phyloP scores from a whole-genome alignment of 2,329 filamentous ascomycete genomes.

The Exophiala calicioides region DNA sequence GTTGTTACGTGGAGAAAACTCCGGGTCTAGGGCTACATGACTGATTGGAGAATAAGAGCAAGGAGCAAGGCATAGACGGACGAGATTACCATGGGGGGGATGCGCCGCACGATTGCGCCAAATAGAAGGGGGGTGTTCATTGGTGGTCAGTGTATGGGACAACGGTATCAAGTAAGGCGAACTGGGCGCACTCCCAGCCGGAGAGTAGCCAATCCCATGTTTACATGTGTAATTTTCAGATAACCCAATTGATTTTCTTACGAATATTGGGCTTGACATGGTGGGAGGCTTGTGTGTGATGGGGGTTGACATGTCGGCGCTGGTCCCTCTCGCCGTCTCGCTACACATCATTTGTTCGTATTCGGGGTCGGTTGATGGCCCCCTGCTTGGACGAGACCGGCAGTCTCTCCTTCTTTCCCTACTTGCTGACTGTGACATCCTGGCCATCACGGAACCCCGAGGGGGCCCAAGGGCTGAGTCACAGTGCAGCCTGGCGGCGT shows the following conservation, averaged over 20 bases:
- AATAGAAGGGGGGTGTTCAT: conserved; percentile 22
- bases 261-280: neutral
- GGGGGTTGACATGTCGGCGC: too few species aligned
- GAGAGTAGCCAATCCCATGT: conserved; percentile 22
- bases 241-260: conserved; percentile 17
- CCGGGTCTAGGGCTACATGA: conserved; percentile 4
- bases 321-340: too few species aligned
- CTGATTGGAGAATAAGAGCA: conserved; percentile 19
- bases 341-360: too few species aligned
- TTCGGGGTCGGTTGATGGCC: too few species aligned
- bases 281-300: too few species aligned
- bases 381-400: too few species aligned
- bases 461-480: too few species aligned
- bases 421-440: too few species aligned
- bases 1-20: conserved; percentile 2
- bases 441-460: too few species aligned
- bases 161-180: conserved; percentile 16
- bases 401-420: neutral
- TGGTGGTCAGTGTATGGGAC: conserved; percentile 13
- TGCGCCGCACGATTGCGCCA: conserved; percentile 22
- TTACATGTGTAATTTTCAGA: conserved; percentile 29
- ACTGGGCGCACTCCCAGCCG: conserved; percentile 7
- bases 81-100: conserved; percentile 9
- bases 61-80: conserved; percentile 27
- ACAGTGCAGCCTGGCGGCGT: conserved; percentile 17